Percentiles rank a stretch among this genome's conserved stretches.
phyloP scores from a whole-genome alignment of 2,329 filamentous ascomycete species.

The Colletotrichum ledebouriae region DNA sequence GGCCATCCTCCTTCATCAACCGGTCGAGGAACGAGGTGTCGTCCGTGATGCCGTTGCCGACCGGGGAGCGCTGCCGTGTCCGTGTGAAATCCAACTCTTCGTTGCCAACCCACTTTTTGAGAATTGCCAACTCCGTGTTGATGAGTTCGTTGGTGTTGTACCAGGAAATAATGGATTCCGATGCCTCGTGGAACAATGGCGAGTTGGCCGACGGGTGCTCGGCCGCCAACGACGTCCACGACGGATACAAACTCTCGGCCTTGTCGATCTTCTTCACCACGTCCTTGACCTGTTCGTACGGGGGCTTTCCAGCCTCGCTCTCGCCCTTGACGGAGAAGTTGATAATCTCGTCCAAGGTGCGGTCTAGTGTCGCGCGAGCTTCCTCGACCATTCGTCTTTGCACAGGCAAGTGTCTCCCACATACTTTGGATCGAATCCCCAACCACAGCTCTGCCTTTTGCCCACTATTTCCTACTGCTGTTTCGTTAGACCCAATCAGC shows the following conservation, averaged over 20 bases:
- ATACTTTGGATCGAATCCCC: constrained; percentile 85
- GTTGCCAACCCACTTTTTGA: constrained; percentile 98
- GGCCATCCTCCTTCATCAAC: constrained; percentile 93
- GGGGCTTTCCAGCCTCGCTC: constrained; percentile 89
- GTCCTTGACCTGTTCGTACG: constrained; percentile 89
- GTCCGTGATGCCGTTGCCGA: constrained; percentile 82
- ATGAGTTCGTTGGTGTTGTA: constrained; percentile 97
- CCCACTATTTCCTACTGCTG: constrained; percentile 70
- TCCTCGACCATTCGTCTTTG: constrained; percentile 93
- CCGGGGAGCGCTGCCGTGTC: constrained; percentile 76
- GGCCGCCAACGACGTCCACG: constrained; percentile 77
- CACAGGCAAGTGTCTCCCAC: constrained; percentile 84
- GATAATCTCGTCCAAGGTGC: constrained; percentile 87
- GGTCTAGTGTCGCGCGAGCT: constrained; percentile 78
- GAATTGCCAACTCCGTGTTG: constrained; percentile 90
- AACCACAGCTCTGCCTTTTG: constrained; percentile 89
- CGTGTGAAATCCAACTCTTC: constrained; percentile 92
- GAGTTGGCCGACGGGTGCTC: constrained; percentile 85
- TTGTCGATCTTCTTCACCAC: constrained; percentile 92
- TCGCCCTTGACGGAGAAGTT: constrained; percentile 95
- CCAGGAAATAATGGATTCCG: constrained; percentile 93
- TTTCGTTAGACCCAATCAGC: constrained; percentile 81
- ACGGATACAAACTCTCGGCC: constrained; percentile 88
- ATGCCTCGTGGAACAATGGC: constrained; percentile 82
- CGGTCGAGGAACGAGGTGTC: constrained; percentile 95